Percentiles rank a stretch among this genome's conserved stretches.
Conservation (phyloP, 345 rosid species). For the Zanthoxylum bungeanum region DNA sequence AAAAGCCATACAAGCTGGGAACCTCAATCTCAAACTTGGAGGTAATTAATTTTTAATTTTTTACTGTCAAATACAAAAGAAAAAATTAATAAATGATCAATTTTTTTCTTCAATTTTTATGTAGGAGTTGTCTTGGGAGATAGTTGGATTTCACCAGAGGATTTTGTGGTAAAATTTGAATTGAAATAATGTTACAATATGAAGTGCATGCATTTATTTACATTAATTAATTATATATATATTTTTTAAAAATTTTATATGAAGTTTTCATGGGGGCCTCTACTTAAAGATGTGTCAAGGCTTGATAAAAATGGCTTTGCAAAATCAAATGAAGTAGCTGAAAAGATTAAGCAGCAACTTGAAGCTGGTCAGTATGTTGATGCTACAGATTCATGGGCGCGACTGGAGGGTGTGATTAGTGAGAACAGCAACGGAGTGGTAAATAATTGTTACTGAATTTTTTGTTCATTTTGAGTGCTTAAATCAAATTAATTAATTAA, state of each 20-base stretch:
- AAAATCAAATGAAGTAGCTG: constrained; percentile 41
- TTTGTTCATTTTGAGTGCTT: neutral
- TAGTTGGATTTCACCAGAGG: constrained; percentile 95
- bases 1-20: constrained; percentile 55
- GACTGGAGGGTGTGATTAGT: constrained; percentile 46
- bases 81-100: neutral
- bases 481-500: neutral
- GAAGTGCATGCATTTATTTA: neutral
- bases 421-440: constrained; percentile 60
- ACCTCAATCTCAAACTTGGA: constrained; percentile 66
- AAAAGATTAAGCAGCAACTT: constrained; percentile 57
- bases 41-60: constrained; percentile 43
- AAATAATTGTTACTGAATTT: constrained; percentile 15
- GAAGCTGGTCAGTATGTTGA: constrained; percentile 35
- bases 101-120: neutral
- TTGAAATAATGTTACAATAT: too few species aligned
- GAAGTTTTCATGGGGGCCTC: constrained; percentile 92
- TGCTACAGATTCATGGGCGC: constrained; percentile 68
- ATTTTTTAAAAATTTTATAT: too few species aligned
- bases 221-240: neutral
- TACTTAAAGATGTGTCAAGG: constrained; percentile 70
- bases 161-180: constrained; percentile 59
- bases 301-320: constrained; percentile 54
- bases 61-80: neutral
- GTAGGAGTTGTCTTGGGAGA: constrained; percentile 80